phyloP scores from a whole-genome alignment of 371 early-diverging fungal species.

The Mucor velutinosus region DNA sequence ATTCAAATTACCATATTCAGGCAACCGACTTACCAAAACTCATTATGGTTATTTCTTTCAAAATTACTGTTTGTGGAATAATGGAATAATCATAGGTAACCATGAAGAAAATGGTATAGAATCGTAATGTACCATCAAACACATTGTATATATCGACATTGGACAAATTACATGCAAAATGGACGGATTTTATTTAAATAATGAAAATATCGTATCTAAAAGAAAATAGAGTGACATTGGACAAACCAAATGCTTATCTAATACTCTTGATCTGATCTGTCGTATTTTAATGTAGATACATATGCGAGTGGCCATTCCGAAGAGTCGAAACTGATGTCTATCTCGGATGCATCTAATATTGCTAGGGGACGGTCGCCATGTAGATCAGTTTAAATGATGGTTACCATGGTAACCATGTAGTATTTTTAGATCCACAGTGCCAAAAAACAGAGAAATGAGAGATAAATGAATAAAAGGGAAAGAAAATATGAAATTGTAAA shows the following conservation, averaged over 20 bases:
- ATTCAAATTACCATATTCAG: conserved; percentile 11
- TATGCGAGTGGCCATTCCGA: too few relatives aligned
- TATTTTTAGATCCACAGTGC: neutral
- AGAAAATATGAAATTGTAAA: neutral
- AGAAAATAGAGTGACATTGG: too few relatives aligned
- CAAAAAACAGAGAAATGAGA: neutral
- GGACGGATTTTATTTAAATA: too few relatives aligned
- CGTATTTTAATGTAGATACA: too few relatives aligned
- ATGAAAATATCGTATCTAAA: too few relatives aligned
- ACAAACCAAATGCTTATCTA: too few relatives aligned
- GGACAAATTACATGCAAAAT: too few relatives aligned
- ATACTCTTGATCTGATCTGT: too few relatives aligned
- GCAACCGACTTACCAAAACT: conserved; percentile 10
- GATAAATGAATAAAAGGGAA: neutral
- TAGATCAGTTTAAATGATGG: neutral
- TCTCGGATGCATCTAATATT: neutral
- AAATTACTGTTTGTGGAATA: conserved; percentile 4
- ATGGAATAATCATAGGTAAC: neutral
- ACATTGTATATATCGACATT: too few relatives aligned
- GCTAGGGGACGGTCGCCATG: neutral
- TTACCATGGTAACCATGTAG: neutral
- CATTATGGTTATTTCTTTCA: conserved; percentile 14
- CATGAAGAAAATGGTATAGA: neutral
- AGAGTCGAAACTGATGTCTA: too few relatives aligned
- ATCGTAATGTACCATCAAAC: too few relatives aligned